Evolutionary conservation across 495 filamentous ascomycete genomes (phyloP), one percentile per base, ranked within the genome.

Genomic region (Filosporella fistucella): DNA sequence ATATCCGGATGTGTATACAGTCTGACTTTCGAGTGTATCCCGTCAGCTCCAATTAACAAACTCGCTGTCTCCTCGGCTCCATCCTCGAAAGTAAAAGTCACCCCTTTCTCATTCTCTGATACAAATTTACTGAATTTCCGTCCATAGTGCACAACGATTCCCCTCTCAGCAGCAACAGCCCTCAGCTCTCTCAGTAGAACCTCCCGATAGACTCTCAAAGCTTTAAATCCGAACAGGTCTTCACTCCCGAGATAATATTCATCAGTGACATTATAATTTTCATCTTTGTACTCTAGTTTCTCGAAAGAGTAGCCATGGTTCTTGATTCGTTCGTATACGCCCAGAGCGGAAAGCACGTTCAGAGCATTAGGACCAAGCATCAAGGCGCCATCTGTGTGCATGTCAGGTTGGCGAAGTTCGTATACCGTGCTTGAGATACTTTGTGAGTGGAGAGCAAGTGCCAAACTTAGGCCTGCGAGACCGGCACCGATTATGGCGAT

Each of bases 11-110:
- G 45, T 9, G 51, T 26, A 32, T 56, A 56, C 38, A 53, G 66
- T 42, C 74, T 67, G 1, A 71, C 68, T 0, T 62, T 62, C 37
- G 77, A 78, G 58, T 68, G 71, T 4, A 81, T 63, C 1, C 81
- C 81, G 61, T 84, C 81, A 0, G 77, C 76, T n/a, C 76, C 81
- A 53, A 85, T 68, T 2, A 82, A 65, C 47, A 86, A 45, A 62
- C 76, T 76, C 0, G 67, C 74, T 13, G 68, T 60, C 3, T 68
- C 67, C 3, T 58, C 55, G 7, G 42, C 44, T 7, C 62, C 64
- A 42, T 68, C 64, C 18, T 56, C 47, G 29, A 68, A 62, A 11
- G 57, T 42, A 33, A 71, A 62, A 1, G 40, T 55, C 14, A 56
- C 53, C 4, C 32, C 12, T 12, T 47, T 20, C 0, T 51, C 53